A percentile compares a stretch with the other conserved stretches of the same genome.
Evolutionary conservation across 257 asterid species (phyloP).

Genomic region (Solanum virginianum): DNA sequence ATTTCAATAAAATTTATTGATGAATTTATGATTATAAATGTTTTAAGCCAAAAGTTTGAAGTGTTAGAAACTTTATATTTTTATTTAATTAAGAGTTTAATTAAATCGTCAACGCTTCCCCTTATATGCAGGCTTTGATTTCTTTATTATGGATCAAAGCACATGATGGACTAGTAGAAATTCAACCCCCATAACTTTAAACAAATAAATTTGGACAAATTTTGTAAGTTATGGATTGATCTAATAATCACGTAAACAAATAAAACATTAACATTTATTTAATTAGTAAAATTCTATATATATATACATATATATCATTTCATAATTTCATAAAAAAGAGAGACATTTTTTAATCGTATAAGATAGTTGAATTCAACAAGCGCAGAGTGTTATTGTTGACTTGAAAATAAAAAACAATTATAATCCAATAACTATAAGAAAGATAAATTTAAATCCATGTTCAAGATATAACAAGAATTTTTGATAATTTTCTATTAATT

Average conservation of each 20-base stretch:
- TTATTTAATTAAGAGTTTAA: background rate
- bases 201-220: background rate
- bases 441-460: background rate
- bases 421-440: background rate
- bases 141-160: background rate
- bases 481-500: background rate
- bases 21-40: background rate
- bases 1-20: background rate
- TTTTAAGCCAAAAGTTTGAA: background rate
- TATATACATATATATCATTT: too few relatives aligned
- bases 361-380: fast-evolving
- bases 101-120: background rate
- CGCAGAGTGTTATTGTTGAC: background rate
- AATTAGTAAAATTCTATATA: background rate
- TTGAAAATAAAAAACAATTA: background rate
- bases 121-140: background rate
- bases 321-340: background rate
- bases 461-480: background rate
- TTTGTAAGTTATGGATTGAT: background rate
- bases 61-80: background rate
- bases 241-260: background rate
- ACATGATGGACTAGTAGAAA: background rate
- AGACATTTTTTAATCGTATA: background rate
- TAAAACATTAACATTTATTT: too few relatives aligned
- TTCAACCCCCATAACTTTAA: too few relatives aligned